These are phyloP conservation scores for Ceratobasidium sp. DNA, from an alignment of 1,284 basidiomycete species.

Conservation along the genomic window DNA sequence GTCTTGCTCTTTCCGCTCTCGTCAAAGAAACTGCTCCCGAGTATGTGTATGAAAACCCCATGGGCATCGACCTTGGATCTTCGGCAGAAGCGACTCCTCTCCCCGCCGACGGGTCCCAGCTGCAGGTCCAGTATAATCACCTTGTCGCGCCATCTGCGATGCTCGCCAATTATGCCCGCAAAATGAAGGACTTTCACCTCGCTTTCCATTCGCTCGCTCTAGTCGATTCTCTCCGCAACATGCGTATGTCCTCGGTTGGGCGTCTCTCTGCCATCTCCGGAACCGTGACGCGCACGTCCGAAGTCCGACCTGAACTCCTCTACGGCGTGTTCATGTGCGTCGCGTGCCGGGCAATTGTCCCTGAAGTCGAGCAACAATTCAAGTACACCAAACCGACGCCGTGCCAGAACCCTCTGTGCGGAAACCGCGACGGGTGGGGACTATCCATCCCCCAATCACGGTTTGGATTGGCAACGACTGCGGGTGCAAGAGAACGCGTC, in stretches of 20 bases:
- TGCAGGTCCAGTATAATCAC: conserved; percentile 81
- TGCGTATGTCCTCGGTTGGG: conserved; percentile 93
- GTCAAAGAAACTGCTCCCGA: conserved; percentile 90
- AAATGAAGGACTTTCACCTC: conserved; percentile 91
- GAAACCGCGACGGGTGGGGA: conserved; percentile 92
- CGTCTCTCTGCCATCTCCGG: conserved; percentile 94
- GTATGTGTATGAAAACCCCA: conserved; percentile 88
- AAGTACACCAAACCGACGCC: conserved; percentile 99
- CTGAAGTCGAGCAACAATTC: conserved; percentile 99
- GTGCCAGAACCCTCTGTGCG: conserved; percentile 94
- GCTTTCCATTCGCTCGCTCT: conserved; percentile 97
- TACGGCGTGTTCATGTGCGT: conserved; percentile 96
- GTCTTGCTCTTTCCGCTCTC: conserved; percentile 89
- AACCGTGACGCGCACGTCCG: conserved; percentile 97
- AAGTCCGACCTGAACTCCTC: conserved; percentile 95
- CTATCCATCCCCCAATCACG: conserved; percentile 96
- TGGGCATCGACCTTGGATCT: conserved; percentile 55
- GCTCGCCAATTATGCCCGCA: conserved; percentile 32
- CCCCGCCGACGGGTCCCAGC: conserved; percentile 38
- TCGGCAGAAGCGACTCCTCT: conserved; percentile 55
- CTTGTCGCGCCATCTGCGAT: conserved; percentile 79
- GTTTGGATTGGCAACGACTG: conserved; percentile 99
- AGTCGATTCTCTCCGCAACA: conserved; percentile 94
- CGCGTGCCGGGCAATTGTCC: conserved; percentile 87
- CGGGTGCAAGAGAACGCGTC: conserved; percentile 99